phyloP scores from a whole-genome alignment of 2,329 filamentous ascomycete species.

The Emydomyces testavorans region DNA sequence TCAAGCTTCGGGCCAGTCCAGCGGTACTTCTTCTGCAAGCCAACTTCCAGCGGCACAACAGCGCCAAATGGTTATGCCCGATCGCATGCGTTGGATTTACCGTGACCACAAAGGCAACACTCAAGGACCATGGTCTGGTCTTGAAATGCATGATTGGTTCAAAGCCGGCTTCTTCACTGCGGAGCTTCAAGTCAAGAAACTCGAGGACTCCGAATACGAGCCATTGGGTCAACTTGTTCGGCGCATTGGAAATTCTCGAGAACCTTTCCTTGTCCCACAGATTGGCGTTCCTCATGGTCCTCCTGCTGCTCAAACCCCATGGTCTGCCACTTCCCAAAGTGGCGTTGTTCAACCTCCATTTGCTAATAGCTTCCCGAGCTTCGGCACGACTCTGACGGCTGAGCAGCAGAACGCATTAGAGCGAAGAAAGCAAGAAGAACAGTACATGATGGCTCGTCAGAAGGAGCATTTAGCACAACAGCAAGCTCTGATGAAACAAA shows the following conservation, averaged over 20 bases:
- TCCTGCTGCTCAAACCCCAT: slow-evolving; percentile 40
- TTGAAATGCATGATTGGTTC: slow-evolving; percentile 99
- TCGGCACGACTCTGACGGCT: slow-evolving; percentile 88
- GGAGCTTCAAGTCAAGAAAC: slow-evolving; percentile 85
- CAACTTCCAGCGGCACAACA: slow-evolving; percentile 59
- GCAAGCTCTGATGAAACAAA: slow-evolving; percentile 63
- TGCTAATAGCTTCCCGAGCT: slow-evolving; percentile 86
- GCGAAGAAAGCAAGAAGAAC: slow-evolving; percentile 92
- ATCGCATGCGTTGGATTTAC: slow-evolving; percentile 98
- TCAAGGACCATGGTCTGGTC: slow-evolving; percentile 86
- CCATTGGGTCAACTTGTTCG: slow-evolving; percentile 88
- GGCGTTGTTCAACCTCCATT: slow-evolving; percentile 73
- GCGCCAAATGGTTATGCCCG: slow-evolving; percentile 96
- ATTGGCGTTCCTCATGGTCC: slow-evolving; percentile 88
- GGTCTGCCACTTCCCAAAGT: slow-evolving; percentile 43
- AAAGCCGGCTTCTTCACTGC: slow-evolving; percentile 96
- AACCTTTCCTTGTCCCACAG: slow-evolving; percentile 94
- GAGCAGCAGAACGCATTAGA: slow-evolving; percentile 97
- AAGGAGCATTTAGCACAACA: slow-evolving; percentile 85
- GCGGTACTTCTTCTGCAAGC: slow-evolving; percentile 39
- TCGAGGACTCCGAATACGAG: slow-evolving; percentile 89
- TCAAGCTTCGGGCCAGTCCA: slow-evolving; percentile 28
- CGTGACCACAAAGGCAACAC: slow-evolving; percentile 84
- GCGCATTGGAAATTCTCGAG: slow-evolving; percentile 90
- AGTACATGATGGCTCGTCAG: slow-evolving; percentile 91